Conservation (phyloP, 2,329 filamentous ascomycete genomes). For the Amauroascus niger region DNA sequence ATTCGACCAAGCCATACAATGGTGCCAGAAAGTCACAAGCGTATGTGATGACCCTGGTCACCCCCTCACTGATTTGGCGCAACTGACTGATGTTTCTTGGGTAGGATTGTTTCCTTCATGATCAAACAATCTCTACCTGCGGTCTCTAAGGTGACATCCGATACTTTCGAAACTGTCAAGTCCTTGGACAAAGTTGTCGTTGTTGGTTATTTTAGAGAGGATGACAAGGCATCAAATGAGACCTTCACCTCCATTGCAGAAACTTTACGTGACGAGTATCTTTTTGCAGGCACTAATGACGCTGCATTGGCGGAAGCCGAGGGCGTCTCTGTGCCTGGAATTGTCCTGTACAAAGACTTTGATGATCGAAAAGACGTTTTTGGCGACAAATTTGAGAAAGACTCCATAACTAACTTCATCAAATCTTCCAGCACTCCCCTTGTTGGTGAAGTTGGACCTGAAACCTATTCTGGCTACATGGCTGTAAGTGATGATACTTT, state of each 20-base stretch:
- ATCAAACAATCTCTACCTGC: constrained; percentile 93
- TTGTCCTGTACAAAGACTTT: constrained; percentile 95
- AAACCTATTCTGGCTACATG: constrained; percentile 96
- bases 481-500: constrained; percentile 42
- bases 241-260: constrained; percentile 66
- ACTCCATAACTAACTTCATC: constrained; percentile 71
- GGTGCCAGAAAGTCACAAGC: constrained; percentile 80
- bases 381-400: constrained; percentile 68
- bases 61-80: not conserved
- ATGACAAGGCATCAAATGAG: constrained; percentile 76
- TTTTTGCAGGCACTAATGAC: constrained; percentile 83
- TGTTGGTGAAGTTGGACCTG: constrained; percentile 90
- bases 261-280: constrained; percentile 75
- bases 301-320: constrained; percentile 76
- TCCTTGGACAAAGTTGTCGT: constrained; percentile 93
- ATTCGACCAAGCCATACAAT: constrained; percentile 71
- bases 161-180: constrained; percentile 92
- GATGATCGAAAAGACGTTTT: constrained; percentile 90
- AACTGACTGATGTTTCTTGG: constrained; percentile 19
- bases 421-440: constrained; percentile 79
- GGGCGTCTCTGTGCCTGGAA: constrained; percentile 72
- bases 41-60: constrained; percentile 31
- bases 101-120: constrained; percentile 73
- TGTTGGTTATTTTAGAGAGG: constrained; percentile 72
- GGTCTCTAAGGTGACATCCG: constrained; percentile 71